A percentile compares a stretch with the other conserved stretches of the same genome.
These are phyloP conservation scores for Mucor sp. DNA, from an alignment of 371 early-diverging fungal species.

Conservation along the genomic window DNA sequence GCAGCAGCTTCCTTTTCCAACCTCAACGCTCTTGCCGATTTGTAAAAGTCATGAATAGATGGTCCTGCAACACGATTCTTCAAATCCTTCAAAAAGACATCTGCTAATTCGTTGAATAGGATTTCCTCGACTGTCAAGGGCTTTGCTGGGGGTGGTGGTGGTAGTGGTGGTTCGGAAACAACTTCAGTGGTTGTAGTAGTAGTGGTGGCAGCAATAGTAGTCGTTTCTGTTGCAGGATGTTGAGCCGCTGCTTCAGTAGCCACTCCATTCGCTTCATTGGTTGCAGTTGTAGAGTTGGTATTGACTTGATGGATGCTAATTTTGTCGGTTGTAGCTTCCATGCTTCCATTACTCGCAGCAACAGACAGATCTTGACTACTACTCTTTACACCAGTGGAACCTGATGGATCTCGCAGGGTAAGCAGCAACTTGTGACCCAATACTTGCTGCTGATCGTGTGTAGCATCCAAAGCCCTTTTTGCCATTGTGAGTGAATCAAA, in stretches of 20 bases:
- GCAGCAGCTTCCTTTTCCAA: conserved; percentile 12
- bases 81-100: conserved; percentile 64
- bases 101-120: conserved; percentile 51
- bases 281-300: not conserved
- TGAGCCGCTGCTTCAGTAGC: not conserved
- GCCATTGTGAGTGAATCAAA: conserved; percentile 59
- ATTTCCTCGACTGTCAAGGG: conserved; percentile 43
- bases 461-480: conserved; percentile 48
- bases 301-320: not conserved
- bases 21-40: conserved; percentile 32
- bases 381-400: not conserved
- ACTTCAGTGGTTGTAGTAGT: not conserved
- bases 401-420: conserved; percentile 35
- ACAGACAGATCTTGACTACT: not conserved
- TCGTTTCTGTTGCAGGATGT: not conserved
- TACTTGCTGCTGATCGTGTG: conserved; percentile 42
- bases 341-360: not conserved
- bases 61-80: conserved; percentile 60
- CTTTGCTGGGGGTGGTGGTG: not conserved
- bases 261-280: not conserved
- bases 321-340: not conserved
- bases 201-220: not conserved
- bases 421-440: conserved; percentile 51
- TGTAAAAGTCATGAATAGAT: conserved; percentile 55
- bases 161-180: too few relatives aligned